These are phyloP conservation scores for Rosa chinensis DNA, from an alignment of 306 rosid species.

Conservation along the genomic window DNA sequence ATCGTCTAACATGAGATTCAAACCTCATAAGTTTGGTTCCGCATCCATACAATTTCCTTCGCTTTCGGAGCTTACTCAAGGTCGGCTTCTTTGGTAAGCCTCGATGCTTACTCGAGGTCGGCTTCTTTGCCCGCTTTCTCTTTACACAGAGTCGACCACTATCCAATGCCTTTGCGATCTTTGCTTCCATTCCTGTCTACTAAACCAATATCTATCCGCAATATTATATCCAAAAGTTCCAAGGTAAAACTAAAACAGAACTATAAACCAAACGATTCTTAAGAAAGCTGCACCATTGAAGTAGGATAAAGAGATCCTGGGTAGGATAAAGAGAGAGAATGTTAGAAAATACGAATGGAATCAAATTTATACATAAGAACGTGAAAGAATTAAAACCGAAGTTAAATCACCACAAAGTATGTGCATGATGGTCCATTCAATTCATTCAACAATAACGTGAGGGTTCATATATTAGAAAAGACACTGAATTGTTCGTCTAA, in stretches of 20 bases:
- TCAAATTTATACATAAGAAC: background rate
- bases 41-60: constrained; percentile 42
- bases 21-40: constrained; percentile 27
- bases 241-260: constrained; percentile 32
- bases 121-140: constrained; percentile 45
- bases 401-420: too few relatives aligned
- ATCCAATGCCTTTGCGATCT: constrained; percentile 66
- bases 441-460: too few relatives aligned
- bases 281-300: constrained; percentile 37
- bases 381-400: too few relatives aligned
- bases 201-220: constrained; percentile 52
- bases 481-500: too few relatives aligned
- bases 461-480: too few relatives aligned
- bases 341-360: background rate
- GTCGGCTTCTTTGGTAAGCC: constrained; percentile 33
- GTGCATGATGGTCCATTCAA: too few relatives aligned
- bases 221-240: constrained; percentile 46
- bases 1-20: constrained; percentile 33
- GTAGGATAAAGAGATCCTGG: constrained; percentile 48
- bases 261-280: constrained; percentile 35
- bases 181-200: constrained; percentile 61
- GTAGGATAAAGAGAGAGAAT: constrained; percentile 23
- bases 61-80: constrained; percentile 38
- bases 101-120: constrained; percentile 8
- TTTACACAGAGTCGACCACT: constrained; percentile 39